Evolutionary conservation across 192 early-diverging fungal species (phyloP).

Genomic region (Backusella circina): DNA sequence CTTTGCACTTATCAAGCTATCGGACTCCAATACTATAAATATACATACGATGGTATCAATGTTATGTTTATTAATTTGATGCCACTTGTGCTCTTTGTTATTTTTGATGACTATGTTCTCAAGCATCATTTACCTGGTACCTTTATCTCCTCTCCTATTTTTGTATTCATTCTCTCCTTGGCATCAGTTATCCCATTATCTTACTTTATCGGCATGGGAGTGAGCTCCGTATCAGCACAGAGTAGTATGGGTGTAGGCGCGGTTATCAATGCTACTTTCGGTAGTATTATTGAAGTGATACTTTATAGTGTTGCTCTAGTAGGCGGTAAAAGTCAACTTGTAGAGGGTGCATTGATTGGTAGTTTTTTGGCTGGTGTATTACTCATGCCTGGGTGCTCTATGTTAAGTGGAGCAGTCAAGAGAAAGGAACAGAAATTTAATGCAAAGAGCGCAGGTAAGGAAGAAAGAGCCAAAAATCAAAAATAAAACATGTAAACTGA

Average conservation of each 20-base stretch:
- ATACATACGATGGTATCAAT: slow-evolving; percentile 94
- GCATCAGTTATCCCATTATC: slow-evolving; percentile 86
- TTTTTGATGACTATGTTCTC: slow-evolving; percentile 78
- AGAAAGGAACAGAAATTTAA: slow-evolving; percentile 95
- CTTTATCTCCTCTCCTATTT: slow-evolving; percentile 50
- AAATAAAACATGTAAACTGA: not conserved
- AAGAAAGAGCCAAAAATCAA: not conserved
- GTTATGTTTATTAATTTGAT: slow-evolving; percentile 94
- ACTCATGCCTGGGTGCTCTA: slow-evolving; percentile 89
- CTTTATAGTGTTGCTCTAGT: slow-evolving; percentile 87
- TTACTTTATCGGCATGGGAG: slow-evolving; percentile 97
- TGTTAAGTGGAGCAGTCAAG: slow-evolving; percentile 90
- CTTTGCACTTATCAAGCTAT: slow-evolving; percentile 86
- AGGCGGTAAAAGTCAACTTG: slow-evolving; percentile 81
- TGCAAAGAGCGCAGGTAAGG: slow-evolving; percentile 79
- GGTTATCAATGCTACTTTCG: slow-evolving; percentile 97
- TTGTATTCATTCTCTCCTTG: slow-evolving; percentile 70
- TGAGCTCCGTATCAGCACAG: slow-evolving; percentile 95
- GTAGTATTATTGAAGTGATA: slow-evolving; percentile 93
- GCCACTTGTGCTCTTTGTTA: slow-evolving; percentile 76
- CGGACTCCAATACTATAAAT: slow-evolving; percentile 96
- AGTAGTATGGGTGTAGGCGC: slow-evolving; percentile 90
- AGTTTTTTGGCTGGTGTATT: slow-evolving; percentile 86
- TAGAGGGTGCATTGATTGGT: slow-evolving; percentile 91
- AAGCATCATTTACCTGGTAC: slow-evolving; percentile 48